Evolutionary conservation across 2,329 filamentous ascomycete species (phyloP).

Genomic region (Aspergillus sp.): DNA sequence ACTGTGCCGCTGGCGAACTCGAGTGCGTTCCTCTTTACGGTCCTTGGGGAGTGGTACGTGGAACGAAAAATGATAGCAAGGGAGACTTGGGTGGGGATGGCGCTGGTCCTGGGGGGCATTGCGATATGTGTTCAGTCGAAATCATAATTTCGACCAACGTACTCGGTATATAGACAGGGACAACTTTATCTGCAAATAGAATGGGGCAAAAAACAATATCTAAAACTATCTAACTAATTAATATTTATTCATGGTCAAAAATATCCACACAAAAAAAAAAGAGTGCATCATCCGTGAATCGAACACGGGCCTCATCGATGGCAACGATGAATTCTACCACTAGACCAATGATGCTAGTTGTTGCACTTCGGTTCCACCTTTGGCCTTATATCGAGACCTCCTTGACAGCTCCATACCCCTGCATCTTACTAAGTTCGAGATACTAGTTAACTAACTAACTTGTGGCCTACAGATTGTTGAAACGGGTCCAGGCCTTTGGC

Average conservation of each 20-base stretch:
- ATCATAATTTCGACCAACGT: constrained; percentile 13
- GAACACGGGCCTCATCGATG: constrained; percentile 50
- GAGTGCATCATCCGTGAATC: constrained; percentile 48
- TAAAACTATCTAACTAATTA: not conserved
- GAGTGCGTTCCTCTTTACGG: constrained; percentile 91
- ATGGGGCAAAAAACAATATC: not conserved
- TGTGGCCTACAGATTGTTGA: too few relatives aligned
- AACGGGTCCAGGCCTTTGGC: too few relatives aligned
- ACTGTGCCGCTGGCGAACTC: constrained; percentile 96
- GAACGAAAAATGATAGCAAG: constrained; percentile 85
- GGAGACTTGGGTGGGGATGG: constrained; percentile 83
- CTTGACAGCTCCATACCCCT: not conserved
- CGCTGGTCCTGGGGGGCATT: constrained; percentile 75
- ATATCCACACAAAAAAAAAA: constrained; percentile 7
- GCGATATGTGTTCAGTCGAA: constrained; percentile 72
- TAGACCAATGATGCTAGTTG: constrained; percentile 44
- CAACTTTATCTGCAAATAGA: not conserved
- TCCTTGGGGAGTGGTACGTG: constrained; percentile 91
- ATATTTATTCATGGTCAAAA: not conserved
- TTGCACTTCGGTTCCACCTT: not conserved
- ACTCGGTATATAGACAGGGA: not conserved
- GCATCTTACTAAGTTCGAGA: not conserved
- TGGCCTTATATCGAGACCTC: too few relatives aligned
- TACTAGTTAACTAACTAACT: too few relatives aligned
- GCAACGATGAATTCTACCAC: constrained; percentile 49